Percentiles rank a stretch among this genome's conserved stretches.
These are phyloP conservation scores for Pythium guiyangense DNA, from an alignment of 352 stramenopile species.

Conservation along the genomic window DNA sequence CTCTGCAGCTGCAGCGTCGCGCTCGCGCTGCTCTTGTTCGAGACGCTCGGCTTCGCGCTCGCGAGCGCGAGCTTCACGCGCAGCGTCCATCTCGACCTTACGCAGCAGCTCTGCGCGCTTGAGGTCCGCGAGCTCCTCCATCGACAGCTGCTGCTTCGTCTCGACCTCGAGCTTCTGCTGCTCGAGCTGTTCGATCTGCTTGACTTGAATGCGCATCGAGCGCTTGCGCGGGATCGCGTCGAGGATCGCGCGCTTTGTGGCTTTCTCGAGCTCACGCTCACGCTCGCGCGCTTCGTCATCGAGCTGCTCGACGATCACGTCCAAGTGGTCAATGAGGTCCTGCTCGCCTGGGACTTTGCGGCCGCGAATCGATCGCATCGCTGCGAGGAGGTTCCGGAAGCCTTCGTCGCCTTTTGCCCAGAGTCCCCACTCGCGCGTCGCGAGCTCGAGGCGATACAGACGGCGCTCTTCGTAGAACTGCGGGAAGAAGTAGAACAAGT, in stretches of 20 bases:
- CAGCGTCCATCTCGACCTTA: conserved; percentile 62
- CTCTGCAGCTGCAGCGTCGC: conserved; percentile 42
- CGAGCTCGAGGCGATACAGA: conserved; percentile 54
- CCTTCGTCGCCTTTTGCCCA: conserved; percentile 76
- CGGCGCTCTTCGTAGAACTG: conserved; percentile 85
- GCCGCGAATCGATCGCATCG: conserved; percentile 52
- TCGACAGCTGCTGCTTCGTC: conserved; percentile 45
- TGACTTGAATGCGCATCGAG: conserved; percentile 78
- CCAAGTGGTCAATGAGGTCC: conserved; percentile 69
- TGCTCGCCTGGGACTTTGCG: conserved; percentile 70
- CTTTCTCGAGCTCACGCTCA: conserved; percentile 63
- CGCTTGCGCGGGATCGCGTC: conserved; percentile 82
- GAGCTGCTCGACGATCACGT: conserved; percentile 80
- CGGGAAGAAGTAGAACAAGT: conserved; percentile 81
- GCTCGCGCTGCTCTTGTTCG: conserved; percentile 52
- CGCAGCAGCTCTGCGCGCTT: conserved; percentile 63
- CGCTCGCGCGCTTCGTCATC: conserved; percentile 48
- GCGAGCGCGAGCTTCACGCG: conserved; percentile 46
- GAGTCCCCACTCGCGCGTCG: conserved; percentile 51
- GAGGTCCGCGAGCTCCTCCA: conserved; percentile 63
- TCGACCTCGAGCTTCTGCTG: conserved; percentile 61
- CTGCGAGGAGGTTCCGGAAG: conserved; percentile 49
- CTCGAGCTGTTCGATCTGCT: conserved; percentile 78
- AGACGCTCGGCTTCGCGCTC: conserved; percentile 45
- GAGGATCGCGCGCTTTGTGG: conserved; percentile 69